These are phyloP conservation scores for Coniochaeta prunicola DNA, from an alignment of 2,329 filamentous ascomycete genomes.

Conservation along the genomic window DNA sequence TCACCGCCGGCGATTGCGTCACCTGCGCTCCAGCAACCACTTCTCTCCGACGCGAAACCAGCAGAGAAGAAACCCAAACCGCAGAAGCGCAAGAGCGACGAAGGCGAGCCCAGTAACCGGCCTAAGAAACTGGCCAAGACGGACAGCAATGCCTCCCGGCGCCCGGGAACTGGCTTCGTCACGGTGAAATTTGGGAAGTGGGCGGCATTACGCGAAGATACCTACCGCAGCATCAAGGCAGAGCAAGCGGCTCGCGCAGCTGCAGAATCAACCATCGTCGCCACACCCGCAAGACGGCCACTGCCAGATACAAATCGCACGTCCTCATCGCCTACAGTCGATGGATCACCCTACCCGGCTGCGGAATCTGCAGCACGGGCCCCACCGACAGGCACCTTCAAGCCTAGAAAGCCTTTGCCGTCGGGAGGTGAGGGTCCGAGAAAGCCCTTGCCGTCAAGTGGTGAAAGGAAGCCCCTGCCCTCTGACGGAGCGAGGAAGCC, in stretches of 20 bases:
- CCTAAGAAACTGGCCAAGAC: constrained; percentile 19
- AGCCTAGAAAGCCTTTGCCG: neutral
- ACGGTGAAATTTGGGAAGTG: constrained; percentile 13
- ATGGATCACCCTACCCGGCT: neutral
- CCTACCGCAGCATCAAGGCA: constrained; percentile 5
- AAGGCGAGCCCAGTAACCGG: constrained; percentile 12
- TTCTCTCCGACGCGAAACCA: neutral
- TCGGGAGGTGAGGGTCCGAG: neutral
- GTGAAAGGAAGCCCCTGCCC: neutral
- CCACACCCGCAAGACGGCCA: constrained; percentile 8
- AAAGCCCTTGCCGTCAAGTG: neutral
- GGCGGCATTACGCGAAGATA: constrained; percentile 10
- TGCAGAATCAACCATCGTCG: constrained; percentile 11
- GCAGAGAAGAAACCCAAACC: constrained; percentile 11
- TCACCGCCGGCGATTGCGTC: neutral
- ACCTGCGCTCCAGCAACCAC: neutral
- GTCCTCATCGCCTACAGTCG: neutral
- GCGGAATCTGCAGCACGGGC: neutral
- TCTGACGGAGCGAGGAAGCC: neutral
- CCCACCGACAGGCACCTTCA: neutral
- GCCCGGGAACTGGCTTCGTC: constrained; percentile 7
- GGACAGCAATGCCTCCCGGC: constrained; percentile 4
- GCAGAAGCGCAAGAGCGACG: constrained; percentile 23
- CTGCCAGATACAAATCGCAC: neutral
- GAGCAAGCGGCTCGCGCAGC: neutral